Percentiles rank a stretch among this genome's conserved stretches.
Evolutionary conservation across 192 early-diverging fungal genomes (phyloP).

Genomic region (Entophlyctis helioformis): DNA sequence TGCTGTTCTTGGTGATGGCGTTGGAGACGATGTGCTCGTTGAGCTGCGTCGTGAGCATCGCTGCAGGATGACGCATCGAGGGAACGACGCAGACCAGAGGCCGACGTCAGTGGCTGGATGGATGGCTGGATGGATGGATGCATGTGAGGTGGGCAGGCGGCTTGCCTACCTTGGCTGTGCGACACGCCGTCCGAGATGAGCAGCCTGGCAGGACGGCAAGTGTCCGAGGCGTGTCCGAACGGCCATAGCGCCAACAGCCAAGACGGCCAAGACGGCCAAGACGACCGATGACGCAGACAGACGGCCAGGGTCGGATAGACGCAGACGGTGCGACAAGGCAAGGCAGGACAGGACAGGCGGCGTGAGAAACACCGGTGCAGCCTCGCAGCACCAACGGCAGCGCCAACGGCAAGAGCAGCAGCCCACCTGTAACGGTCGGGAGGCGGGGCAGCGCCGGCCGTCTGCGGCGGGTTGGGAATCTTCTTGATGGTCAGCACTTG

Average conservation of each 20-base stretch:
- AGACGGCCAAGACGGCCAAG: too few relatives aligned
- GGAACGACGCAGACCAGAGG: not conserved
- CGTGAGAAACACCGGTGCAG: too few relatives aligned
- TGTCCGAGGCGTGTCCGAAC: too few relatives aligned
- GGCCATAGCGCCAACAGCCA: too few relatives aligned
- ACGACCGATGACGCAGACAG: too few relatives aligned
- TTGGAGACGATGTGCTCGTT: slow-evolving; percentile 30
- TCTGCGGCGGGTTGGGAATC: slow-evolving; percentile 1
- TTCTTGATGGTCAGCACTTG: slow-evolving; percentile 39
- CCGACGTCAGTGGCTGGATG: too few relatives aligned
- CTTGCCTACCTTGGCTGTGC: slow-evolving; percentile 51
- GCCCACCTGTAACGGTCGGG: slow-evolving; percentile 6
- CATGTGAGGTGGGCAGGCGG: not conserved
- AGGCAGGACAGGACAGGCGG: not conserved
- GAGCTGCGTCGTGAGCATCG: slow-evolving; percentile 48
- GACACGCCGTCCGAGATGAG: slow-evolving; percentile 54
- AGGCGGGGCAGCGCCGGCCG: not conserved
- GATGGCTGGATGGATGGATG: not conserved
- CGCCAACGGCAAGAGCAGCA: slow-evolving; percentile 1
- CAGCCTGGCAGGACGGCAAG: too few relatives aligned
- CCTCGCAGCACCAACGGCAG: slow-evolving; percentile 1
- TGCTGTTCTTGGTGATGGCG: slow-evolving; percentile 31
- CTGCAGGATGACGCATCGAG: too few relatives aligned
- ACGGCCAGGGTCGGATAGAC: not conserved
- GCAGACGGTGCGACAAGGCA: not conserved